Base-by-base conservation (phyloP, 108 stramenopile species). In the Cylindrotheca fusiformis region DNA sequence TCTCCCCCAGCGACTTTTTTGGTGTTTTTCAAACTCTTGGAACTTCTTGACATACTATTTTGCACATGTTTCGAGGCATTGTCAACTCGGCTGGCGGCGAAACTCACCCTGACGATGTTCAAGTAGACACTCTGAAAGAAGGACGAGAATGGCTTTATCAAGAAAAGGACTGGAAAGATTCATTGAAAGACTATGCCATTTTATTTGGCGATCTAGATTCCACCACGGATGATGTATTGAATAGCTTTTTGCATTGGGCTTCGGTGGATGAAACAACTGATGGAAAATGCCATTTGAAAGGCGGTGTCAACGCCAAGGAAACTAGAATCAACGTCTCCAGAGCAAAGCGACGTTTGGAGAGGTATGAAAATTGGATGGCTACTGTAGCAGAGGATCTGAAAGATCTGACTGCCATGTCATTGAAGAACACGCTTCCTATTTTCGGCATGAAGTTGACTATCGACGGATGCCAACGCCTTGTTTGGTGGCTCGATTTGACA, bases 401-500 rank as follows among this genome's bases (percentile, higher is more conserved):
- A 19, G 50, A 51, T 4, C 21, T 51, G 5, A 17, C 50, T 6
- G n/a, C 50, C 20, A 22, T 19, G 5, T 21, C 20, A 5, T 5
- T 51, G 12, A 22, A 21, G 50, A 19, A 51, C n/a, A 51, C 21
- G 10, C 21, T n/a, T 6, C 19, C 50, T 4, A 22, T 22, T 5
- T 51, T 51, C 19, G 5, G 5, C 5, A 51, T 51, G n/a, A 51
- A 51, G 19, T n/a, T 51, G 50, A 51, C 12, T n/a, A 21, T 21
- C 21, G 50, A 51, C 21, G 50, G 21, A n/a, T 51, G 50, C n/a
- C 20, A 22, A n/a, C 50, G 12, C n/a, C 19, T 51, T 5, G 50
- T 51, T 6, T 51, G 50, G 6, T 51, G 50, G 50, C n/a, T 51
- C 18, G 50, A 51, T 51, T 51, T 51, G 50, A 19, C 12, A n/a